Evolutionary conservation across 768 basidiomycete species (phyloP).

Genomic region (Mycena haematopus): DNA sequence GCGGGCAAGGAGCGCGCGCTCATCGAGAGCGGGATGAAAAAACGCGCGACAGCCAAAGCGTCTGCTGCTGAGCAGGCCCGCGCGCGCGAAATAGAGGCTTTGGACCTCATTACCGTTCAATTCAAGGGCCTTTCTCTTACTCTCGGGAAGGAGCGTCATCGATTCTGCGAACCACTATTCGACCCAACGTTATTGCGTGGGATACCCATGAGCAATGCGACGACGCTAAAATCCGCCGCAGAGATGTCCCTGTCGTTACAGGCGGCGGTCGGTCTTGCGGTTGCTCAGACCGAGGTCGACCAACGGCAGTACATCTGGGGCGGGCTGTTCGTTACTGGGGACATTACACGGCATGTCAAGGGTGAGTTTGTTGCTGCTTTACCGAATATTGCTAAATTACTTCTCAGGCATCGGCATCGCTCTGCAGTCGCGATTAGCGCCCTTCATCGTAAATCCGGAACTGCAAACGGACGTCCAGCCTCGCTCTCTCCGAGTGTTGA

Average conservation of each 20-base stretch:
- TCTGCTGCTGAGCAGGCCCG: slow-evolving; percentile 82
- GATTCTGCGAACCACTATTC: slow-evolving; percentile 91
- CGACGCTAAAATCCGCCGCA: slow-evolving; percentile 33
- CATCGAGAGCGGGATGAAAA: slow-evolving; percentile 85
- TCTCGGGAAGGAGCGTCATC: slow-evolving; percentile 86
- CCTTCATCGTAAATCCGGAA: slow-evolving; percentile 68
- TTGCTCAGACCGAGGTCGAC: slow-evolving; percentile 66
- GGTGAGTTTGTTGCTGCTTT: slow-evolving; percentile 49
- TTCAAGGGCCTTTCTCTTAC: slow-evolving; percentile 77
- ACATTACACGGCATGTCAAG: slow-evolving; percentile 72
- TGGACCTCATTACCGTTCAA: slow-evolving; percentile 80
- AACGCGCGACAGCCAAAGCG: slow-evolving; percentile 72
- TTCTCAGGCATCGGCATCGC: slow-evolving; percentile 65
- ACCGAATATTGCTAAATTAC: slow-evolving; percentile 3
- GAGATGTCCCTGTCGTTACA: slow-evolving; percentile 58
- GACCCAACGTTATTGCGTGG: slow-evolving; percentile 65
- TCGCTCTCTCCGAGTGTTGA: slow-evolving; percentile 64
- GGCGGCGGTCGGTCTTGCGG: slow-evolving; percentile 69
- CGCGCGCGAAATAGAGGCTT: slow-evolving; percentile 80
- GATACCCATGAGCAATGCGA: slow-evolving; percentile 32
- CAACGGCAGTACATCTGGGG: slow-evolving; percentile 78
- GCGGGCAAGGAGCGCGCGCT: slow-evolving; percentile 92
- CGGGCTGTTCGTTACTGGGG: slow-evolving; percentile 82
- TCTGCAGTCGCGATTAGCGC: slow-evolving; percentile 71
- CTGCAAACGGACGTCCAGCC: slow-evolving; percentile 76